phyloP scores from a whole-genome alignment of 2,329 filamentous ascomycete genomes.

The Cytospora leucostoma region DNA sequence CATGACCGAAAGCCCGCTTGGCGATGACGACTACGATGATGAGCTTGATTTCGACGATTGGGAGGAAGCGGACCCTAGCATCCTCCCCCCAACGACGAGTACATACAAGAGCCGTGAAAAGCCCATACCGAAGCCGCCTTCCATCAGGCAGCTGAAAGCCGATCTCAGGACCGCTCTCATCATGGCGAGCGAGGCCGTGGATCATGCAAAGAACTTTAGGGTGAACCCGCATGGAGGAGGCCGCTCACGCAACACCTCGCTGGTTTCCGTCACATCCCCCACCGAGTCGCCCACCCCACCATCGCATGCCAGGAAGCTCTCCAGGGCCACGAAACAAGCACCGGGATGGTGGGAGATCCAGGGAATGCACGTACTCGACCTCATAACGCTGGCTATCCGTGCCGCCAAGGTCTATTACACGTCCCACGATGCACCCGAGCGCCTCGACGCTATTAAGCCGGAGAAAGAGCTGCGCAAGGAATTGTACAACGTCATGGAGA shows the following conservation, averaged over 20 bases:
- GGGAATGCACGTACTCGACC: constrained; percentile 87
- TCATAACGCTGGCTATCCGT: constrained; percentile 91
- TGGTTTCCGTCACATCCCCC: constrained; percentile 25
- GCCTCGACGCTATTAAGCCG: constrained; percentile 81
- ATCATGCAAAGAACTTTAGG: constrained; percentile 50
- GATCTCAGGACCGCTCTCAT: constrained; percentile 67
- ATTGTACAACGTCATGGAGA: constrained; percentile 82
- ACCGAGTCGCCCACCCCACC: constrained; percentile 28
- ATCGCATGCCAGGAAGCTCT: constrained; percentile 26
- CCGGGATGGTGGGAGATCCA: constrained; percentile 83
- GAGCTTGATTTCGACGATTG: constrained; percentile 60
- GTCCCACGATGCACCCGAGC: constrained; percentile 81
- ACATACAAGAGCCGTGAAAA: constrained; percentile 89
- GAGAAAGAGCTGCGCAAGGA: constrained; percentile 85
- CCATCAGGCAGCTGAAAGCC: constrained; percentile 73
- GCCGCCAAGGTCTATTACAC: constrained; percentile 97
- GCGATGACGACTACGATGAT: constrained; percentile 46
- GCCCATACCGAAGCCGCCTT: constrained; percentile 79
- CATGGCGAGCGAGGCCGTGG: constrained; percentile 68
- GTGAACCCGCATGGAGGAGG: constrained; percentile 32
- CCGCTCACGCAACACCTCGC: constrained; percentile 32
- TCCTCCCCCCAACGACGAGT: constrained; percentile 95
- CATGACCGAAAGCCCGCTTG: constrained; percentile 40
- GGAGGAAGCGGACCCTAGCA: constrained; percentile 67
- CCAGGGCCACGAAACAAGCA: constrained; percentile 38